Evolutionary conservation across 208 protist species (phyloP).

Genomic region (Crithidia mellificae): DNA sequence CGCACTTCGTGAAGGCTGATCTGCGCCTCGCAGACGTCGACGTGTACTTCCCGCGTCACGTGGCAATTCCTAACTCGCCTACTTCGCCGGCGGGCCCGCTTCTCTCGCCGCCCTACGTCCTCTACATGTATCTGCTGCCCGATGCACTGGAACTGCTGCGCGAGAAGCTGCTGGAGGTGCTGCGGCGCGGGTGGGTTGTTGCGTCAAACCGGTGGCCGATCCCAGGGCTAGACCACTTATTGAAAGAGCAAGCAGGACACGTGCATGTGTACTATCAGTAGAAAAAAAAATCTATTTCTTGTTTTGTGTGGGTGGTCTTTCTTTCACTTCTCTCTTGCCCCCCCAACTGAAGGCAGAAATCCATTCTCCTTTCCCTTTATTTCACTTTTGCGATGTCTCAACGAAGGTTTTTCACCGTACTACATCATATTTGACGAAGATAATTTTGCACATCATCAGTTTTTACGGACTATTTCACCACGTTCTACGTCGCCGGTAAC

Average conservation of each 20-base stretch:
- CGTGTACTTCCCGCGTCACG: slow-evolving; percentile 31
- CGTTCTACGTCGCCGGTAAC: too few relatives aligned
- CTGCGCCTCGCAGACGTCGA: slow-evolving; percentile 40
- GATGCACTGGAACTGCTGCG: slow-evolving; percentile 57
- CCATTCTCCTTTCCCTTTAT: too few relatives aligned
- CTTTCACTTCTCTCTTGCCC: too few relatives aligned
- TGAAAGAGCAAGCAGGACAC: slow-evolving; percentile 25
- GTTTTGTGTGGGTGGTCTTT: too few relatives aligned
- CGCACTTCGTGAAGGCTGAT: slow-evolving; percentile 41
- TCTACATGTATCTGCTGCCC: slow-evolving; percentile 75
- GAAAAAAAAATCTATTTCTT: background rate
- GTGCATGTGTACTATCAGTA: slow-evolving; percentile 54
- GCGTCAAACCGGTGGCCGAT: slow-evolving; percentile 75
- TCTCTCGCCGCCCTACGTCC: slow-evolving; percentile 27
- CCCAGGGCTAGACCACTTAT: slow-evolving; percentile 27
- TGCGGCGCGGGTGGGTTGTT: slow-evolving; percentile 43
- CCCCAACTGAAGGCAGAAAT: too few relatives aligned
- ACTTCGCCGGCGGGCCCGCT: background rate
- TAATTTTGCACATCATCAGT: too few relatives aligned
- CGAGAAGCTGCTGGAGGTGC: slow-evolving; percentile 38
- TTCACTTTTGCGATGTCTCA: too few relatives aligned
- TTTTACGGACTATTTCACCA: too few relatives aligned
- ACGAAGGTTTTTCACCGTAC: too few relatives aligned
- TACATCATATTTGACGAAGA: too few relatives aligned
- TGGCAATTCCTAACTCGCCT: background rate